These are phyloP conservation scores for Phragmites australis DNA, from an alignment of 176 grass and related monocot genomes.

Conservation along the genomic window DNA sequence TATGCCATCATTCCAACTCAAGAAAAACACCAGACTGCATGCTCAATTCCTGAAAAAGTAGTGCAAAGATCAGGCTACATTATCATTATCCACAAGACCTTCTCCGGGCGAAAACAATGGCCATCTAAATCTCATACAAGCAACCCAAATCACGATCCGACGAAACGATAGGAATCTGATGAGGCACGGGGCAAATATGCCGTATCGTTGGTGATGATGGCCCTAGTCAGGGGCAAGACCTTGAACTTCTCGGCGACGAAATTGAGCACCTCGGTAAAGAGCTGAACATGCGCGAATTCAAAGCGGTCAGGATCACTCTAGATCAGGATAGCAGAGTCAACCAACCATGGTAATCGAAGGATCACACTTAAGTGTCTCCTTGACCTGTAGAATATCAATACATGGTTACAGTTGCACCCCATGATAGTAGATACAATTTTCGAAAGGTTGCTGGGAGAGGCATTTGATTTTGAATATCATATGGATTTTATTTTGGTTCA, in stretches of 20 bases:
- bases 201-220: slow-evolving; percentile 96
- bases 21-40: neutral
- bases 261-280: slow-evolving; percentile 96
- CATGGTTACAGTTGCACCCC: too few relatives aligned
- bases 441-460: too few relatives aligned
- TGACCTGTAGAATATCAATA: too few relatives aligned
- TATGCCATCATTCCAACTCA: neutral
- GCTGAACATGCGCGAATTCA: slow-evolving; percentile 75
- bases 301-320: neutral
- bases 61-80: neutral
- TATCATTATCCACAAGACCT: neutral
- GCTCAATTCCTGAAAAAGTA: neutral
- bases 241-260: slow-evolving; percentile 98
- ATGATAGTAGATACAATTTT: too few relatives aligned
- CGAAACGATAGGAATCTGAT: neutral
- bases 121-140: neutral
- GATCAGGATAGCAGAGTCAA: slow-evolving; percentile 27
- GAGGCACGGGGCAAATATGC: neutral
- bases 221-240: slow-evolving; percentile 96
- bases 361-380: too few relatives aligned
- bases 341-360: neutral
- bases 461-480: too few relatives aligned
- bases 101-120: neutral
- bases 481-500: too few relatives aligned
- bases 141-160: neutral